These are phyloP conservation scores for Russula olivacea DNA, from an alignment of 768 basidiomycete genomes.

Conservation along the genomic window DNA sequence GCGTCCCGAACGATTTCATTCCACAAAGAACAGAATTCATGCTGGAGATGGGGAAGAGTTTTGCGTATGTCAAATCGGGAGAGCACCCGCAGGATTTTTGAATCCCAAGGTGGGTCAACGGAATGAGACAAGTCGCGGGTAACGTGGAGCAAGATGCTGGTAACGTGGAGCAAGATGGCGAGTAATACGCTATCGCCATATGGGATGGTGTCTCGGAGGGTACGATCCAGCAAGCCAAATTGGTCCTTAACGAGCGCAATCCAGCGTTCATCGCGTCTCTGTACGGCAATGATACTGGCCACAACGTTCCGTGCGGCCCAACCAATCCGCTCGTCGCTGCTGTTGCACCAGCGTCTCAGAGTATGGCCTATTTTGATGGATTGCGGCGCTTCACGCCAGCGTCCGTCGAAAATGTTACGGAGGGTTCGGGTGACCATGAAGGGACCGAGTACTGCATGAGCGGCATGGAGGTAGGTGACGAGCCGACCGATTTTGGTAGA, in stretches of 20 bases:
- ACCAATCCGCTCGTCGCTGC: not conserved
- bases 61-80: not conserved
- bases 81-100: not conserved
- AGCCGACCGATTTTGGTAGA: not conserved
- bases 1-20: constrained; percentile 1
- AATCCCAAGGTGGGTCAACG: not conserved
- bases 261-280: not conserved
- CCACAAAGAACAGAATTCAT: constrained; percentile 8
- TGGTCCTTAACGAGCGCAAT: not conserved
- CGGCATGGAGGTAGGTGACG: not conserved
- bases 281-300: not conserved
- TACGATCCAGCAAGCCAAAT: not conserved
- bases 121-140: not conserved
- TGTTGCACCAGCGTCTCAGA: not conserved
- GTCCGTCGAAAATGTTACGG: not conserved
- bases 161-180: not conserved
- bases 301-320: not conserved
- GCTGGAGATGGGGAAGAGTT: constrained; percentile 2
- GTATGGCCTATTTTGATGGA: not conserved
- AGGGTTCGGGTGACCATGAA: not conserved
- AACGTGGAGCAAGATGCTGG: not conserved
- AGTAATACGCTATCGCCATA: constrained; percentile 3
- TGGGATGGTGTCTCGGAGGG: not conserved
- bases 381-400: not conserved
- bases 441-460: not conserved